Conservation (phyloP, 495 filamentous ascomycete genomes). For the Lophiotrema nucula region DNA sequence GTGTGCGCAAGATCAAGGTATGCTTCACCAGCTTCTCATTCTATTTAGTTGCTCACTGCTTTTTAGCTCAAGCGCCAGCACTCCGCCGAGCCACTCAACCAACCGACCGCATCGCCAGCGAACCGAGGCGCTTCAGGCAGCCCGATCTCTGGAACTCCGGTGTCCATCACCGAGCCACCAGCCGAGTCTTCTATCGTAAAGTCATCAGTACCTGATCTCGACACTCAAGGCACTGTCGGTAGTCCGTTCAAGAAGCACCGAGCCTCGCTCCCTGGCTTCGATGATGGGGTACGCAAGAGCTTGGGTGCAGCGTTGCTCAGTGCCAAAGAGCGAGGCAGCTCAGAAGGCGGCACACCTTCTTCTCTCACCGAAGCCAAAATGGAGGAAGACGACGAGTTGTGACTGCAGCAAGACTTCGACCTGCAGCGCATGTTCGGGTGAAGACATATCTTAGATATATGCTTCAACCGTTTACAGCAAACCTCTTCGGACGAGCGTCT, state of each 20-base stretch:
- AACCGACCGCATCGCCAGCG: constrained; percentile 43
- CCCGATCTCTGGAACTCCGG: constrained; percentile 22
- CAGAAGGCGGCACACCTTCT: constrained; percentile 5
- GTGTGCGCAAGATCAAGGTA: constrained; percentile 89
- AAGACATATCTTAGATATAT: neutral
- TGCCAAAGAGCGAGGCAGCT: constrained; percentile 18
- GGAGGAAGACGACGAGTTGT: constrained; percentile 39
- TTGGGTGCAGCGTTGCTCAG: constrained; percentile 13
- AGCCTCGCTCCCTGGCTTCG: constrained; percentile 63
- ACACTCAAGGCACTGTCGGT: constrained; percentile 58
- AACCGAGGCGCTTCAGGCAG: constrained; percentile 49
- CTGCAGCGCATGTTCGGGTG: neutral
- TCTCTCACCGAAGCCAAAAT: constrained; percentile 15
- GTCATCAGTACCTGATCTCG: constrained; percentile 38
- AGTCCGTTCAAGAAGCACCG: constrained; percentile 84
- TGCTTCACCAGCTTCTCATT: constrained; percentile 36
- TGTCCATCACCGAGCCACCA: no score
- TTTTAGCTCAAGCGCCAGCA: constrained; percentile 90
- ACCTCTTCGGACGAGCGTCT: no score
- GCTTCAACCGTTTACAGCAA: no score
- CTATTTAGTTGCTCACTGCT: constrained; percentile 15
- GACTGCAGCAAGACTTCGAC: constrained; percentile 11
- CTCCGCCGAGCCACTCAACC: constrained; percentile 70
- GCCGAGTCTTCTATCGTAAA: neutral
- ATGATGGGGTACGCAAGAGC: constrained; percentile 43